Base-by-base conservation (phyloP, 257 asterid genomes). In the Rehmannia glutinosa region DNA sequence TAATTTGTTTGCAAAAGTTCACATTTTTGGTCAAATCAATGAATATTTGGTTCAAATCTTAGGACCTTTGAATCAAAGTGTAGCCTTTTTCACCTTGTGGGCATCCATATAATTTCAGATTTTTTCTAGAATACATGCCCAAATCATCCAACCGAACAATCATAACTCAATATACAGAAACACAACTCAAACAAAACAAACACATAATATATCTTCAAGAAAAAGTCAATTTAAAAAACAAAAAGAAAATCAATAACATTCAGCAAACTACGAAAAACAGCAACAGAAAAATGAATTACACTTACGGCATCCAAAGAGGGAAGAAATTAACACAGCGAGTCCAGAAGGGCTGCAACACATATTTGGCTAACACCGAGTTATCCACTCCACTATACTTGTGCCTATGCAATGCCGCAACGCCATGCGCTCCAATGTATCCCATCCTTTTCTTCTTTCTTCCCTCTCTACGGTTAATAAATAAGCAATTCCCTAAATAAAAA, bases 251-350 rank as follows among this genome's bases (percentile, higher is more conserved):
- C 58, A 6, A 38, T 36, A n/a, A 12, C 43, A 53, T 43, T 10
- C 61, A 50, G n/a, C 8, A 33, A 20, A 61, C 55, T 20, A 13
- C 21, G 1, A 69, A 16, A 4, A 8, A 35, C 28, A n/a, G 13
- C 19, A 11, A 4, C 4, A 3, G 2, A 53, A 3, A 0, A 25
- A 28, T 0, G 0, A 20, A 11, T 28, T 28, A 45, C 30, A 78
- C 95, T 82, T 81, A 93, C 99, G 99, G 96, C 96, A 94, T 88
- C 99, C 99, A 94, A 57, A 94, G 99, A 55, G 99, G 99, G 85
- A 94, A 94, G 41, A 90, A 76, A 64, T 78, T 85, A 60, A 94
- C 99, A 66, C 78, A 88, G 54, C 90, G 91, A 47, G 88, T 78
- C 99, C 99, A 94, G 65, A 86, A 94, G 42, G 99, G 99, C 77